Evolutionary conservation across 225 moss, liverwort and hornwort species (phyloP).

Genomic region (Pleurozium schreberi): DNA sequence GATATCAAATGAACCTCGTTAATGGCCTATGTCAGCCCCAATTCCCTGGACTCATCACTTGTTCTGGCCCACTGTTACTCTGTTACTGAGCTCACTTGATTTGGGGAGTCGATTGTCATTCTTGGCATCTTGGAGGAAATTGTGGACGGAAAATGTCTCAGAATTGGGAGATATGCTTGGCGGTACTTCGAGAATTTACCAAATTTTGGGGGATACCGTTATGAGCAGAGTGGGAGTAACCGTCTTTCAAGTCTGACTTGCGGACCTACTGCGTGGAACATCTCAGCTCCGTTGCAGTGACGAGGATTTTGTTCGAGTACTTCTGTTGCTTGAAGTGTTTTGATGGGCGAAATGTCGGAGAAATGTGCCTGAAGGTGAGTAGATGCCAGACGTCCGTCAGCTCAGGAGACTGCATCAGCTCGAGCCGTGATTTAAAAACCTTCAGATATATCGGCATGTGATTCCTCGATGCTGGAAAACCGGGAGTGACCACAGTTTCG

Average conservation of each 20-base stretch:
- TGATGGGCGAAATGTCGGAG: background rate
- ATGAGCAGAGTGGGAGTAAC: constrained; percentile 6
- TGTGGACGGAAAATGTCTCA: background rate
- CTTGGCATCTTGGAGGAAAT: background rate
- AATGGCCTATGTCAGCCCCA: background rate
- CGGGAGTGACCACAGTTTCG: background rate
- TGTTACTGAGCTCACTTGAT: background rate
- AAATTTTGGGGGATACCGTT: background rate
- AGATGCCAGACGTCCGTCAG: background rate
- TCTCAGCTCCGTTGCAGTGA: background rate
- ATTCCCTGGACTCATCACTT: background rate
- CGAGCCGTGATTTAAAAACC: background rate
- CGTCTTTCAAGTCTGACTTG: constrained; percentile 7
- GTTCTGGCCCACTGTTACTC: background rate
- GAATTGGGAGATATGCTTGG: background rate
- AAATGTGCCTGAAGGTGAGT: background rate
- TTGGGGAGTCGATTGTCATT: background rate
- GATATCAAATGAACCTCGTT: background rate
- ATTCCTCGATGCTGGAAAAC: background rate
- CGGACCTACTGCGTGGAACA: background rate
- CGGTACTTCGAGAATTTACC: background rate
- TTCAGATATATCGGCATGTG: background rate
- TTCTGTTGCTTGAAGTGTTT: background rate
- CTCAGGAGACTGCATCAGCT: background rate
- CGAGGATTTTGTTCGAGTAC: background rate